Percentiles rank a stretch among this genome's conserved stretches.
phyloP scores from a whole-genome alignment of 1,139 yeast genomes.

The Sugiyamaella neomexicana region DNA sequence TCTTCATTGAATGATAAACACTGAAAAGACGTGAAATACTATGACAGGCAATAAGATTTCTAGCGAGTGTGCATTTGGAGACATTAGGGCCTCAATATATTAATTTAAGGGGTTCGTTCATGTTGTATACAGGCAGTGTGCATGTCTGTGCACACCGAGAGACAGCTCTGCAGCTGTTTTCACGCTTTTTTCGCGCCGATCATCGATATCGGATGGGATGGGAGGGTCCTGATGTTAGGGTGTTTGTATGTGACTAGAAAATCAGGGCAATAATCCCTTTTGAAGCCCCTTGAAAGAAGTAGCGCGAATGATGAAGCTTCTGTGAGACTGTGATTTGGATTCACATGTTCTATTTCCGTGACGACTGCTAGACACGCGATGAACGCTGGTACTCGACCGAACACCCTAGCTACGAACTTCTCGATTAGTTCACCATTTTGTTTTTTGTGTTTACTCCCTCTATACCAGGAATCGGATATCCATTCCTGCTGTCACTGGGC shows the following conservation, averaged over 20 bases:
- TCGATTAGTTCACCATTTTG: no score
- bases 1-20: no score
- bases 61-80: no score
- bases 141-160: neutral
- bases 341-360: no score
- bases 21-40: no score
- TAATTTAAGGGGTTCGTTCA: no score
- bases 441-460: neutral
- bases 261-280: neutral
- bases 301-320: neutral
- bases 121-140: neutral
- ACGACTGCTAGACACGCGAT: neutral
- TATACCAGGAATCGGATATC: neutral
- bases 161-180: neutral
- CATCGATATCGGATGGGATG: neutral
- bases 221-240: neutral
- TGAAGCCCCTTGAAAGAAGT: neutral
- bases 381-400: no score
- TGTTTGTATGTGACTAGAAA: neutral
- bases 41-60: no score
- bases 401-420: no score
- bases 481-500: neutral
- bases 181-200: neutral
- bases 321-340: neutral
- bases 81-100: no score